phyloP scores from a whole-genome alignment of 495 filamentous ascomycete genomes.

The Podospora pseudopauciseta region DNA sequence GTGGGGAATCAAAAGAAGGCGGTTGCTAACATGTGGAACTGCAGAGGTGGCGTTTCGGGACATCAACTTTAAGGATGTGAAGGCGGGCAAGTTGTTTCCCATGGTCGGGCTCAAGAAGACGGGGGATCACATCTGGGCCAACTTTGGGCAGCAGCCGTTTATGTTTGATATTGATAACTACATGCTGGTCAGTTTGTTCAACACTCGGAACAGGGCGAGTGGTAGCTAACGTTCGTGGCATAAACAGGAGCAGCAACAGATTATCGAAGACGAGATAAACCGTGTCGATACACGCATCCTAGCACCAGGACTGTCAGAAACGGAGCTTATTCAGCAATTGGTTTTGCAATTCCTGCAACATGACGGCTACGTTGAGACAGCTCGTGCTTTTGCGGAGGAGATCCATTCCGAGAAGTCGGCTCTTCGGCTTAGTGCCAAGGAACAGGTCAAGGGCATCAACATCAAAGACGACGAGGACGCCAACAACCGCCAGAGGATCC shows the following conservation, averaged over 20 bases:
- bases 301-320: conserved; percentile 67
- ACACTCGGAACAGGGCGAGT: not conserved
- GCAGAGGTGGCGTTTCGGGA: conserved; percentile 78
- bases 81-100: conserved; percentile 65
- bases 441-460: conserved; percentile 59
- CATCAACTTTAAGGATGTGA: conserved; percentile 61
- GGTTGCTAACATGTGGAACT: conserved; percentile 13
- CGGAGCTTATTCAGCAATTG: conserved; percentile 71
- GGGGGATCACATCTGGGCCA: conserved; percentile 76
- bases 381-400: conserved; percentile 81
- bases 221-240: not conserved
- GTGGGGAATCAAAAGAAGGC: not conserved
- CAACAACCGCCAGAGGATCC: conserved; percentile 83
- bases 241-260: conserved; percentile 60
- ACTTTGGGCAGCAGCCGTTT: conserved; percentile 90
- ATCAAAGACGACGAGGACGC: conserved; percentile 75
- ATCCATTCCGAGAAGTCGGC: conserved; percentile 67
- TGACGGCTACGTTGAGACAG: conserved; percentile 96
- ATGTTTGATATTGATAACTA: conserved; percentile 88
- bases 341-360: conserved; percentile 86
- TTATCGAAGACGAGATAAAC: conserved; percentile 44
- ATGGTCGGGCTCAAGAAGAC: conserved; percentile 92
- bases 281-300: conserved; percentile 47
- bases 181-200: conserved; percentile 58
- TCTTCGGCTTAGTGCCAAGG: conserved; percentile 53